Evolutionary conservation across 2,329 filamentous ascomycete species (phyloP), one percentile per base, ranked within the genome.

Genomic region (Colletotrichum simmondsii): DNA sequence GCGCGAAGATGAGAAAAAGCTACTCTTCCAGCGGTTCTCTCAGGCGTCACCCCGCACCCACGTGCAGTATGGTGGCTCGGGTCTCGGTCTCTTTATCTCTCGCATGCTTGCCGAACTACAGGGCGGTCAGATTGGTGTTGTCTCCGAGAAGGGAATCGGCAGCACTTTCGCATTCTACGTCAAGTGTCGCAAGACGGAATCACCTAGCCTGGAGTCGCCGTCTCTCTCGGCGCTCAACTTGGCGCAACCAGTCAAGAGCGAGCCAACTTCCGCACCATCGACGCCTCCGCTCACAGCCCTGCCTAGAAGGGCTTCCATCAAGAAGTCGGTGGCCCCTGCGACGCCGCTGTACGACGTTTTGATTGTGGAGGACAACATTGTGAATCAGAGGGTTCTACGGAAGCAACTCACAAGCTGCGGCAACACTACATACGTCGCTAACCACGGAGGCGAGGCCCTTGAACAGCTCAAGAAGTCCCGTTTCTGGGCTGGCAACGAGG

Each of bases 101-200:
- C 88, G 93, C 49, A 93, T 93, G 76, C 83, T 95, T 61, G 93
- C 92, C 2, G 93, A 95, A 79, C 83, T 95, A 62, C 93, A 95
- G 81, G 93, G 93, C 16, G 93, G 93, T 2, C 92, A 94, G 78
- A 94, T 95, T 68, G 93, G 93, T 8, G 92, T 95, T 3, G 87
- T 88, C 2, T 94, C 92, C 0, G 84, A 89, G 73, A 88, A 90
- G 70, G 93, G 92, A 14, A 85, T 90, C 49, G 93, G 93, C 52
- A 94, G 92, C 80, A 94, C 90, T 0, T 95, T 95, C 80, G 92
- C 90, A 32, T 95, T 95, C 79, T 95, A 94, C 79, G 88, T 95
- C 80, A 92, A 92, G 75, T 90, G 90, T 66, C 90, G 90, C 77
- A 91, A 88, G 83, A 90, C 86, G 59, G 78, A 80, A 24, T 72